Conservation (phyloP, 306 rosid genomes). For the Castanospermum australe region DNA sequence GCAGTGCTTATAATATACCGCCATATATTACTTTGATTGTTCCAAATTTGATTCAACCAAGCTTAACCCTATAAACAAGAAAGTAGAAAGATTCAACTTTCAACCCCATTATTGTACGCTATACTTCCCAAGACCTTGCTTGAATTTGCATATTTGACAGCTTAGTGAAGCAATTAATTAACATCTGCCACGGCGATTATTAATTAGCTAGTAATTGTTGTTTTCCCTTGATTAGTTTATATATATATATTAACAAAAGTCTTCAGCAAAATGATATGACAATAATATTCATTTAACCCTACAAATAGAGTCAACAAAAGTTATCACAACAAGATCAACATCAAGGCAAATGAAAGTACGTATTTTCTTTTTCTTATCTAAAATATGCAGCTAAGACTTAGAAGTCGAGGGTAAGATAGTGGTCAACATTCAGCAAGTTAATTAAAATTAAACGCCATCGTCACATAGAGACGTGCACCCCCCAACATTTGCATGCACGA, state of each 20-base stretch:
- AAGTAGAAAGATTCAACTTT: slow-evolving; percentile 23
- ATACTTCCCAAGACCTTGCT: neutral
- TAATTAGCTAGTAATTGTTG: neutral
- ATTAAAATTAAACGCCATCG: too few relatives aligned
- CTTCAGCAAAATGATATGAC: neutral
- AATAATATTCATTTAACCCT: neutral
- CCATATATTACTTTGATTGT: slow-evolving; percentile 17
- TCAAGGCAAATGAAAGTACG: neutral
- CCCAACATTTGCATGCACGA: neutral
- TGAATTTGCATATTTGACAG: neutral
- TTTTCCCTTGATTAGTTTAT: slow-evolving; percentile 8
- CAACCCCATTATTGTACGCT: neutral
- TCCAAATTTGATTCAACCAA: slow-evolving; percentile 1
- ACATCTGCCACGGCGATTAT: neutral
- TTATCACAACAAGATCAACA: too few relatives aligned
- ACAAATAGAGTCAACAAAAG: slow-evolving; percentile 26
- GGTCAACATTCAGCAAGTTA: slow-evolving; percentile 24
- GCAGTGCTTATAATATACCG: neutral
- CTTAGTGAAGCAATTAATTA: neutral
- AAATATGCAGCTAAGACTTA: neutral
- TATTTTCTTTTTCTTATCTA: too few relatives aligned
- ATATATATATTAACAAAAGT: neutral
- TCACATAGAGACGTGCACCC: slow-evolving; percentile 2
- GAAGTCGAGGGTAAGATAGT: neutral
- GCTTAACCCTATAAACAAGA: neutral